A percentile compares a stretch with the other conserved stretches of the same genome.
Evolutionary conservation across 169 alveolate species (phyloP).

Genomic region (Cryptosporidium sp.): DNA sequence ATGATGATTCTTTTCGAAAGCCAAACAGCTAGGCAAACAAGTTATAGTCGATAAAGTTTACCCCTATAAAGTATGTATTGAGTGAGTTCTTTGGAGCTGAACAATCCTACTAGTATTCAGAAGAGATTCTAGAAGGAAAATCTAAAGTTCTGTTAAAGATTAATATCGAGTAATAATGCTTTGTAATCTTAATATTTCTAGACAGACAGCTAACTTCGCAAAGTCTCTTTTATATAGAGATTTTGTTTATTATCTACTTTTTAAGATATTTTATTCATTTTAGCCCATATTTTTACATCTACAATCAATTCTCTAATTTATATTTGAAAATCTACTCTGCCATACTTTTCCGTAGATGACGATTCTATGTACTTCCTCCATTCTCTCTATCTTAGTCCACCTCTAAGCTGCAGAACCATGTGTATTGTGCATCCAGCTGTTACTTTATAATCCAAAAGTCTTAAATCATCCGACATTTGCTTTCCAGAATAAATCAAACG

Average conservation of each 20-base stretch:
- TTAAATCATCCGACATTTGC: slow-evolving; percentile 91
- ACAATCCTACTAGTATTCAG: not conserved
- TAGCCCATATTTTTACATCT: not conserved
- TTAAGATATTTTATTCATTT: slow-evolving; percentile 1
- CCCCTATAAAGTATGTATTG: not conserved
- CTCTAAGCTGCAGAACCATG: slow-evolving; percentile 95
- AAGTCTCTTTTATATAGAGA: not conserved
- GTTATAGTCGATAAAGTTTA: not conserved
- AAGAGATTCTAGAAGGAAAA: not conserved
- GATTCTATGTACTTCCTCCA: not conserved
- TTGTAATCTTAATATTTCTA: not conserved
- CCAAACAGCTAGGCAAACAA: not conserved
- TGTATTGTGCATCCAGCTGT: slow-evolving; percentile 95
- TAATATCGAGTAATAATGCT: not conserved
- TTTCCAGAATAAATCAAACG: slow-evolving; percentile 92
- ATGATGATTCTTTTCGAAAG: not conserved
- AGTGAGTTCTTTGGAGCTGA: not conserved
- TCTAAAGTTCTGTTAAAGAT: not conserved
- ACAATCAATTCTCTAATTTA: not conserved
- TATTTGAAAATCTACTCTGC: too few relatives aligned
- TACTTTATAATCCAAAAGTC: slow-evolving; percentile 91
- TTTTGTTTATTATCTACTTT: not conserved
- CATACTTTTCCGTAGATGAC: not conserved
- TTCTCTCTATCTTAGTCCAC: slow-evolving; percentile 78
- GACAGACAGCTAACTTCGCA: not conserved